phyloP scores from a whole-genome alignment of 441 rosid genomes.

The California macrophylla region DNA sequence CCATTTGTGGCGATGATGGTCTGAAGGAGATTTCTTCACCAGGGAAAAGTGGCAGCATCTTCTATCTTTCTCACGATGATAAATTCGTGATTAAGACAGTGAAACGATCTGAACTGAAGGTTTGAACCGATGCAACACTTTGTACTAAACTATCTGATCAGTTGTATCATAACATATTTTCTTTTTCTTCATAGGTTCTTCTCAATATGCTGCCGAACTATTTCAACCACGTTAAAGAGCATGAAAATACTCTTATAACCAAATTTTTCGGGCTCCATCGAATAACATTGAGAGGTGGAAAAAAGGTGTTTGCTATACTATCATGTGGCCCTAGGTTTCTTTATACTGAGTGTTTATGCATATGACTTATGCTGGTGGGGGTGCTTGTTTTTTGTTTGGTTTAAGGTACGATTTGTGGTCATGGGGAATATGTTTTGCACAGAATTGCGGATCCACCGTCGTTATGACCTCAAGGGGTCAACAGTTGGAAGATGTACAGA shows the following conservation, averaged over 20 bases:
- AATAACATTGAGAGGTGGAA: constrained; percentile 60
- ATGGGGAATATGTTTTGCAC: constrained; percentile 99
- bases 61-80: constrained; percentile 80
- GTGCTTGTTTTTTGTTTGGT: neutral
- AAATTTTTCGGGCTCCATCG: constrained; percentile 86
- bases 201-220: constrained; percentile 77
- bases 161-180: too few relatives aligned
- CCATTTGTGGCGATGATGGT: constrained; percentile 93
- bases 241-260: constrained; percentile 90
- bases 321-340: constrained; percentile 1
- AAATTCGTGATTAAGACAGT: constrained; percentile 91
- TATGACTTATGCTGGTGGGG: neutral
- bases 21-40: constrained; percentile 72
- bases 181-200: constrained; percentile 46
- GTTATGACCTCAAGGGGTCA: constrained; percentile 91
- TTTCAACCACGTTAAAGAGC: constrained; percentile 52
- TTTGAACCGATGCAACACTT: constrained; percentile 37
- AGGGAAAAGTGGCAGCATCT: constrained; percentile 95
- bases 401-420: constrained; percentile 85
- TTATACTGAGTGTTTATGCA: constrained; percentile 6
- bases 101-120: constrained; percentile 72
- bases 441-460: constrained; percentile 75
- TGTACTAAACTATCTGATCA: constrained; percentile 50
- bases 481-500: constrained; percentile 67
- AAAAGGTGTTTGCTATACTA: constrained; percentile 42